These are phyloP conservation scores for Backusella macrospora DNA, from an alignment of 192 early-diverging fungal genomes.

Conservation along the genomic window DNA sequence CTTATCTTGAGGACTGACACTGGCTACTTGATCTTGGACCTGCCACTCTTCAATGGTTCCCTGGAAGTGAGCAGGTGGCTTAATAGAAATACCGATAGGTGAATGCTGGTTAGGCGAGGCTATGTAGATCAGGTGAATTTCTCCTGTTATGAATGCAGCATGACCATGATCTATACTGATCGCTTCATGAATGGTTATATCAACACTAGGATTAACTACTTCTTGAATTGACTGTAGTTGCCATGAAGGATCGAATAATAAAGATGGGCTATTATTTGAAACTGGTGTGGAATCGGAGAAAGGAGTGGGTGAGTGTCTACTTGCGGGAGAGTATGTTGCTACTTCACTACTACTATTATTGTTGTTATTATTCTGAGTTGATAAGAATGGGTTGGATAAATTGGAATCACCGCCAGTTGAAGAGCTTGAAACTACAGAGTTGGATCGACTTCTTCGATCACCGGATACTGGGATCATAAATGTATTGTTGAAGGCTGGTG, in stretches of 20 bases:
- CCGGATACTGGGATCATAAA: not conserved
- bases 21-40: not conserved
- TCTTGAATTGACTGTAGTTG: not conserved
- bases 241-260: not conserved
- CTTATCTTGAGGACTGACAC: not conserved
- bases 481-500: not conserved
- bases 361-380: not conserved
- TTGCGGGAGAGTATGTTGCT: not conserved
- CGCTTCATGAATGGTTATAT: not conserved
- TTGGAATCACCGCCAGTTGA: not conserved
- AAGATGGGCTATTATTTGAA: no score
- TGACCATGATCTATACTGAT: not conserved
- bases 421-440: not conserved
- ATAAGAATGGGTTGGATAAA: not conserved
- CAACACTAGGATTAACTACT: not conserved
- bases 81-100: not conserved
- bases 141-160: not conserved
- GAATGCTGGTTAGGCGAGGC: not conserved
- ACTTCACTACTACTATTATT: not conserved
- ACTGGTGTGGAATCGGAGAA: not conserved
- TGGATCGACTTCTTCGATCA: slow-evolving; percentile 3
- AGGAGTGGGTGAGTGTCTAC: not conserved
- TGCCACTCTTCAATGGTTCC: not conserved
- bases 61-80: not conserved
- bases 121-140: not conserved